Evolutionary conservation across 176 grass and related monocot genomes (phyloP).

Genomic region (Avena insularis): DNA sequence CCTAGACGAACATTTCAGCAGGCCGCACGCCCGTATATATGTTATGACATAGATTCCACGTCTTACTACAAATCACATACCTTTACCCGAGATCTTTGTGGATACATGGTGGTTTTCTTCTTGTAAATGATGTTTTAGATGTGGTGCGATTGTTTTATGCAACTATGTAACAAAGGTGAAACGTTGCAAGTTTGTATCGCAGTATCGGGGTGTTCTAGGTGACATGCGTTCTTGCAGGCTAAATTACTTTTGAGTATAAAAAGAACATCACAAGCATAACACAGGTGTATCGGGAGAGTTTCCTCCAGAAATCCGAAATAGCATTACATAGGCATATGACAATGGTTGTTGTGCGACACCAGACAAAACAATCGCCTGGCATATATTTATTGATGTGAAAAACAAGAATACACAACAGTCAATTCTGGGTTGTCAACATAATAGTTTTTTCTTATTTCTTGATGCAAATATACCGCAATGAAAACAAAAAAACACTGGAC

Average conservation of each 20-base stretch:
- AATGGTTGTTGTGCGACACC: neutral
- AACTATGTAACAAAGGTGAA: constrained; percentile 24
- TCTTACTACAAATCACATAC: neutral
- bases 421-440: constrained; percentile 41
- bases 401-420: neutral
- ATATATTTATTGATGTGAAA: neutral
- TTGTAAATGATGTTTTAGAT: constrained; percentile 42
- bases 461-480: constrained; percentile 35
- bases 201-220: too few species aligned
- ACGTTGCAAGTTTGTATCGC: neutral
- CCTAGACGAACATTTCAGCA: constrained; percentile 27
- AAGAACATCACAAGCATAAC: neutral
- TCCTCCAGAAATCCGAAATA: neutral
- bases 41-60: constrained; percentile 24
- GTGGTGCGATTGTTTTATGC: neutral
- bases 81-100: neutral
- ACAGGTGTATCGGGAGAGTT: neutral
- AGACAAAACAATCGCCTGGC: neutral
- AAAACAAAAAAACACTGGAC: constrained; percentile 48
- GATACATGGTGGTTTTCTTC: neutral
- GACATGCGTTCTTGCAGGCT: too few species aligned
- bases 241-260: too few species aligned
- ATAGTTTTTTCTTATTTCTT: constrained; percentile 61
- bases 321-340: neutral
- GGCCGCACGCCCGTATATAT: neutral